Evolutionary conservation across 2,329 filamentous ascomycete species (phyloP), one percentile per base, ranked within the genome.

Genomic region (Cadophora malorum): DNA sequence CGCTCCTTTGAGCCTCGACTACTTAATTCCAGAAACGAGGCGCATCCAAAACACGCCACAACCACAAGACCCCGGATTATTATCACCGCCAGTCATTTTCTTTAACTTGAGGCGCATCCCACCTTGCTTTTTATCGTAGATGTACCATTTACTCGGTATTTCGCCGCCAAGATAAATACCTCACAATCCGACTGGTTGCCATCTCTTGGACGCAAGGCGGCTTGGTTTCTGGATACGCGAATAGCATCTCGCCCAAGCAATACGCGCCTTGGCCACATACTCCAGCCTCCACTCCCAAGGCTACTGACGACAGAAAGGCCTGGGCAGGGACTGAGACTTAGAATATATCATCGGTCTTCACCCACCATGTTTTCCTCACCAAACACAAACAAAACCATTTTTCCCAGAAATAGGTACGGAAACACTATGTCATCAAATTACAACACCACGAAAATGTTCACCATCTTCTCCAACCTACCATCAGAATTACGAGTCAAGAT

Each of bases 401-500:
- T 23, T 3, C 21, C n/a, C 21, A 60, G 21, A 25, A 47, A 58
- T 21, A 28, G 12, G 53, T 8, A 41, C 23, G 31, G 69, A 63
- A 21, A 71, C 70, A 63, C 47, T 67, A 28, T 47, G 47, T 59
- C 49, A 41, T 50, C 35, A 67, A n/a, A 28, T 50, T 47, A 21
- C 56, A 59, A 31, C 66, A 62, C 63, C 68, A 38, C 12, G 2
- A 59, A 61, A 14, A 62, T 63, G 52, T 77, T 78, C 52, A 60
- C 66, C 41, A 68, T 73, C 59, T 78, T 78, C 52, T 61, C 72
- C 1, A 33, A 38, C 7, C 70, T 78, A 9, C 71, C 75, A 8
- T 71, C 75, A 4, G 76, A 78, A 64, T 66, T 78, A 9, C 71
- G 76, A 23, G 65, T 74, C 2, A 73, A 75, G 47, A 72, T 78